A percentile compares a stretch with the other conserved stretches of the same genome.
phyloP scores from a whole-genome alignment of 2,329 filamentous ascomycete genomes.

The Fusarium decemcellulare region DNA sequence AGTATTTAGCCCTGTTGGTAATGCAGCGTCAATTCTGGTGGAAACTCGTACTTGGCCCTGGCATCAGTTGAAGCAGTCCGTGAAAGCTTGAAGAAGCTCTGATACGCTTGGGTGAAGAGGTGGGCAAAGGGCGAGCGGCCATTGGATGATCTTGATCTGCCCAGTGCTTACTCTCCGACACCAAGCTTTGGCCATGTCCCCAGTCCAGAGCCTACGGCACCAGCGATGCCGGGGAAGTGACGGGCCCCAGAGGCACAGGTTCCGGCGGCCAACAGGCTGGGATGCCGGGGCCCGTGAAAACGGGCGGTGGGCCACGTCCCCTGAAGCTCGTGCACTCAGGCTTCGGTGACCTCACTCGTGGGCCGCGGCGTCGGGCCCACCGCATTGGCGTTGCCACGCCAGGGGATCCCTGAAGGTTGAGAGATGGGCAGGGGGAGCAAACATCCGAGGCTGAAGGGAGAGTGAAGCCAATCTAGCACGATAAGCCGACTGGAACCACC shows the following conservation, averaged over 20 bases:
- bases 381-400: conserved; percentile 33
- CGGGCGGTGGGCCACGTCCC: conserved; percentile 25
- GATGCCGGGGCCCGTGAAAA: conserved; percentile 40
- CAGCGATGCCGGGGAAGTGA: conserved; percentile 26
- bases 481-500: conserved; percentile 35
- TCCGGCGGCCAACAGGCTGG: conserved; percentile 43
- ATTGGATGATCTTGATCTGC: conserved; percentile 41
- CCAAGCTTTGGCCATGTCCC: conserved; percentile 29
- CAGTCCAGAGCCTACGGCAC: conserved; percentile 6
- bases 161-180: conserved; percentile 27
- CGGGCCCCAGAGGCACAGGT: conserved; percentile 24
- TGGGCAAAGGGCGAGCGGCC: conserved; percentile 25
- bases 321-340: conserved; percentile 26
- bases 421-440: conserved; percentile 22
- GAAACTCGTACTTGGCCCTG: neutral
- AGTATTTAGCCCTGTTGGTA: neutral
- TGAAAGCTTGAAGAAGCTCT: conserved; percentile 13
- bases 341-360: conserved; percentile 28
- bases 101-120: conserved; percentile 15
- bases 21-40: neutral
- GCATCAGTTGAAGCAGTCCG: conserved; percentile 11
- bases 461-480: conserved; percentile 6
- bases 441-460: conserved; percentile 14
- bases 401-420: conserved; percentile 30
- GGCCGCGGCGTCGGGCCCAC: conserved; percentile 10